Conservation (phyloP, 176 grass and related monocot species). For the Calamus simplicifolius region DNA sequence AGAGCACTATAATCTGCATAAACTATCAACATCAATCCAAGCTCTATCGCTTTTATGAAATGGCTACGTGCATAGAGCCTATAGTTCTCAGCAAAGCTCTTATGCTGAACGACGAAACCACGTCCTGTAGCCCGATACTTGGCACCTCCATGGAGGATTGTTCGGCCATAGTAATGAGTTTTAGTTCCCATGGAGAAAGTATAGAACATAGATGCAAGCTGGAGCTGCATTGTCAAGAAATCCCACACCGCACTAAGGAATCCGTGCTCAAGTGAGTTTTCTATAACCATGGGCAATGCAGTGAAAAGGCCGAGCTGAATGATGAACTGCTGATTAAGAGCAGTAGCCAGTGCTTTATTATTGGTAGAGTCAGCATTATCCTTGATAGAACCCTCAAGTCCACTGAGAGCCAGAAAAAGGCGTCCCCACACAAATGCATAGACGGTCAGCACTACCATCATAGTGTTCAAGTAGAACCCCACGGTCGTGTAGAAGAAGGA, state of each 20-base stretch:
- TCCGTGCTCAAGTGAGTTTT: conserved; percentile 36
- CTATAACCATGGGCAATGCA: conserved; percentile 90
- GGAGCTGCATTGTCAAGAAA: conserved; percentile 68
- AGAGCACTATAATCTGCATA: conserved; percentile 87
- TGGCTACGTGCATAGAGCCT: conserved; percentile 91
- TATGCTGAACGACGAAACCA: conserved; percentile 97
- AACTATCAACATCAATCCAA: conserved; percentile 81
- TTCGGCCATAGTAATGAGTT: conserved; percentile 86
- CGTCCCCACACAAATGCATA: conserved; percentile 94
- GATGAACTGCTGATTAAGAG: conserved; percentile 88
- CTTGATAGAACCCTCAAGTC: conserved; percentile 75
- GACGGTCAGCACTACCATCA: conserved; percentile 91
- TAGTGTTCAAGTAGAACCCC: conserved; percentile 98
- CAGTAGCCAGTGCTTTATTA: conserved; percentile 70
- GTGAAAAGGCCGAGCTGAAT: conserved; percentile 92
- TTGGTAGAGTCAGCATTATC: conserved; percentile 63
- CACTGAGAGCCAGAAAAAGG: conserved; percentile 86
- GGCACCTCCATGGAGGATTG: conserved; percentile 97
- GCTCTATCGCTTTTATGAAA: conserved; percentile 96
- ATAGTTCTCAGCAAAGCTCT: conserved; percentile 93
- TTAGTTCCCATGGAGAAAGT: conserved; percentile 99
- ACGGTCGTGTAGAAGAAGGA: conserved; percentile 95
- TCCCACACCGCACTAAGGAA: too few species aligned
- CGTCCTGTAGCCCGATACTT: conserved; percentile 94
- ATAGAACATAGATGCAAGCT: conserved; percentile 86